Evolutionary conservation across 805 yeast genomes (phyloP).

Genomic region (Wickerhamiella sergipiensis): DNA sequence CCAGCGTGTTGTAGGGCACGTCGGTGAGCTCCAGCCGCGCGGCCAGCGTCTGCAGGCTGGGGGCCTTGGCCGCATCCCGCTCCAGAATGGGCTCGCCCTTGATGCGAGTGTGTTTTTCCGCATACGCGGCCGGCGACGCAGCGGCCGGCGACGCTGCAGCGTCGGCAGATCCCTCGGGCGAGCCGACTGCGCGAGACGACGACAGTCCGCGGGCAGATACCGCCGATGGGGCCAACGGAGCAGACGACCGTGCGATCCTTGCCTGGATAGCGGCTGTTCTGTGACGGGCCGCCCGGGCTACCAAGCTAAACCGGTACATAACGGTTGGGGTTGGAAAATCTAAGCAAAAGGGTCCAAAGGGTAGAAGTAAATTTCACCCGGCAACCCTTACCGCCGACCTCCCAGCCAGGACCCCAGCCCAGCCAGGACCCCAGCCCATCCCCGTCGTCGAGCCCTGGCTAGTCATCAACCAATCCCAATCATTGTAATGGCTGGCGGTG

Average conservation of each 20-base stretch:
- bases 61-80: constrained; percentile 42
- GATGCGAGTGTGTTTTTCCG: constrained; percentile 13
- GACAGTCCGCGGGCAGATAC: not conserved
- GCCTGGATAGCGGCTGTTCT: not conserved
- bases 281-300: not conserved
- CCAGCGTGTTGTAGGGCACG: constrained; percentile 52
- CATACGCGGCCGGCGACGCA: constrained; percentile 6
- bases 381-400: not conserved
- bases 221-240: not conserved
- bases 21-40: constrained; percentile 46
- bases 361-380: not conserved
- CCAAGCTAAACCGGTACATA: not conserved
- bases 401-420: too few relatives aligned
- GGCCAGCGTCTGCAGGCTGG: constrained; percentile 68
- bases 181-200: not conserved
- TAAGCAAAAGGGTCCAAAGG: not conserved
- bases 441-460: too few relatives aligned
- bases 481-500: constrained; percentile 17
- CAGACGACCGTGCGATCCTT: too few relatives aligned
- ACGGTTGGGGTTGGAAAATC: not conserved
- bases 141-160: not conserved
- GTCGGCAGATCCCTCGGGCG: not conserved
- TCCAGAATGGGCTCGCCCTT: constrained; percentile 29
- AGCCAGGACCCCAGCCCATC: too few relatives aligned
- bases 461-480: not conserved